These are phyloP conservation scores for Haplosporangium gracile DNA, from an alignment of 192 early-diverging fungal genomes.

Conservation along the genomic window DNA sequence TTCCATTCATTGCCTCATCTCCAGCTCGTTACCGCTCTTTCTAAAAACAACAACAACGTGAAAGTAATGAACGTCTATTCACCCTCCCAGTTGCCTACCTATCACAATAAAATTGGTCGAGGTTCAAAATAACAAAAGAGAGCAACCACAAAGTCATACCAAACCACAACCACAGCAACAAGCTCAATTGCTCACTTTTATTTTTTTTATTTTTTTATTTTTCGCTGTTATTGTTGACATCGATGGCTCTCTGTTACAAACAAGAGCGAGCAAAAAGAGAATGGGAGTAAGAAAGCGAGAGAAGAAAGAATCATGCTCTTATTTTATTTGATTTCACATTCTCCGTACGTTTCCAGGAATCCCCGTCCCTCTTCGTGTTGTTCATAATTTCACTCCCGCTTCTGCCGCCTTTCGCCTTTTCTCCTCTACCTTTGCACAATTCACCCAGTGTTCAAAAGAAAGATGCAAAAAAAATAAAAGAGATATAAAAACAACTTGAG, in stretches of 20 bases:
- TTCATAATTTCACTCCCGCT: not conserved
- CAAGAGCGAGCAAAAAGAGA: not conserved
- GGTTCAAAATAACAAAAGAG: not conserved
- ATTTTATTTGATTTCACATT: conserved; percentile 4
- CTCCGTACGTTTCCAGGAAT: not conserved
- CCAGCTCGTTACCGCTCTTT: too few relatives aligned
- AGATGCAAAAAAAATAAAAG: not conserved
- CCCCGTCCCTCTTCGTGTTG: not conserved
- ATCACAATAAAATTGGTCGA: too few relatives aligned
- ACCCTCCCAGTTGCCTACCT: too few relatives aligned
- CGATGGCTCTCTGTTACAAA: not conserved
- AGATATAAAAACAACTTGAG: not conserved
- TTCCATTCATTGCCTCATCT: too few relatives aligned
- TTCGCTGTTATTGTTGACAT: not conserved
- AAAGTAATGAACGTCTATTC: too few relatives aligned
- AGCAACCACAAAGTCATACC: not conserved
- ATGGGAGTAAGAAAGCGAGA: not conserved
- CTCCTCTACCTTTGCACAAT: not conserved
- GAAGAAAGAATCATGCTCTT: not conserved
- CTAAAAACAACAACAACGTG: too few relatives aligned
- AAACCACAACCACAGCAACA: not conserved
- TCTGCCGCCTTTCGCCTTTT: not conserved
- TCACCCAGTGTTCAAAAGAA: not conserved
- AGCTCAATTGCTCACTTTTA: conserved; percentile 2
- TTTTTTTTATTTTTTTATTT: not conserved